Conservation (phyloP, 108 stramenopile genomes). For the Licmophora abbreviata region DNA sequence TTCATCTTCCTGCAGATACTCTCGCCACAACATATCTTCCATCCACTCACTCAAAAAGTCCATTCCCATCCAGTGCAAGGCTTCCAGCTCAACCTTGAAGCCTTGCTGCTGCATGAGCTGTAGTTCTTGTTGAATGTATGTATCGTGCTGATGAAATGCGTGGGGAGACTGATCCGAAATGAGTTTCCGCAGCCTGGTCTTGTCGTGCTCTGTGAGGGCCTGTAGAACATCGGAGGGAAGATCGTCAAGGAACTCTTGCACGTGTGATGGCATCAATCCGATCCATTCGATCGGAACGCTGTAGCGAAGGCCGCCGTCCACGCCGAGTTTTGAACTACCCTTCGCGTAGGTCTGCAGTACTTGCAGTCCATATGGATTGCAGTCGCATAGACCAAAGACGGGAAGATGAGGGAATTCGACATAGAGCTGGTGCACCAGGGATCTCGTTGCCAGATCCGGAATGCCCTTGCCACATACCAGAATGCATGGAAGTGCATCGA, state of each 20-base stretch:
- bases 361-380: constrained; percentile 75
- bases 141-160: constrained; percentile 12
- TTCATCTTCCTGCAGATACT: background rate
- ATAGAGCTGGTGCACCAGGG: constrained; percentile 58
- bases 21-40: constrained; percentile 3
- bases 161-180: constrained; percentile 10
- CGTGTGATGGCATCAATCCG: constrained; percentile 60
- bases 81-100: constrained; percentile 76
- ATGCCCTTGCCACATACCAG: constrained; percentile 95
- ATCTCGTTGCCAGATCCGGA: constrained; percentile 87
- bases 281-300: constrained; percentile 65
- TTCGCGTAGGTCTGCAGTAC: constrained; percentile 62
- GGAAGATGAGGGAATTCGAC: constrained; percentile 42
- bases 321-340: constrained; percentile 24
- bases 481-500: constrained; percentile 86
- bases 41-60: constrained; percentile 38
- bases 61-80: constrained; percentile 74
- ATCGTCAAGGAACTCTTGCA: constrained; percentile 43
- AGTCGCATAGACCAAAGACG: constrained; percentile 69
- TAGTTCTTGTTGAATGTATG: constrained; percentile 24
- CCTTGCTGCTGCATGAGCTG: constrained; percentile 33
- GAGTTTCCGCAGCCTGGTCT: constrained; percentile 30
- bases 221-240: constrained; percentile 80
- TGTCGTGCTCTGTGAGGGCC: constrained; percentile 47
- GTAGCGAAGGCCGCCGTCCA: constrained; percentile 32